Evolutionary conservation across 306 rosid genomes (phyloP).

Genomic region (Ormosia semicastrata): DNA sequence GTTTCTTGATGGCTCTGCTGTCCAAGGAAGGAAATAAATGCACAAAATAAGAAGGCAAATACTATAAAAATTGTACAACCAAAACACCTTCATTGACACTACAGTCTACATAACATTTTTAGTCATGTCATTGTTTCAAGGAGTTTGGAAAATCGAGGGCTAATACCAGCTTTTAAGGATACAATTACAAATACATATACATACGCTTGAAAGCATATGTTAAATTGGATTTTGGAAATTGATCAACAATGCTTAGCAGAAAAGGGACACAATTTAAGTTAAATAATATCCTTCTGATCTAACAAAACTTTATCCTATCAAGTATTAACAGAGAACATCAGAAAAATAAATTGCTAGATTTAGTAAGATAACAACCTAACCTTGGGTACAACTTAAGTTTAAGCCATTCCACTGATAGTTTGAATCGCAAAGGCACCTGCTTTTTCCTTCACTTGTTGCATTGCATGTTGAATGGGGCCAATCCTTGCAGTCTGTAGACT

Average conservation of each 20-base stretch:
- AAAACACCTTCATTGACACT: not conserved
- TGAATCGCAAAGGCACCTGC: constrained; percentile 35
- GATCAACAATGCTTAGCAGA: not conserved
- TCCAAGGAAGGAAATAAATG: not conserved
- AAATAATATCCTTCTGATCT: no score
- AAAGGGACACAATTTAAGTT: not conserved
- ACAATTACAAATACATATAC: not conserved
- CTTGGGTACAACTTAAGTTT: constrained; percentile 21
- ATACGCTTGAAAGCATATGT: not conserved
- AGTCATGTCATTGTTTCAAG: not conserved
- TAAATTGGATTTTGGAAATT: no score
- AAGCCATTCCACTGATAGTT: constrained; percentile 23
- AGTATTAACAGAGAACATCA: not conserved
- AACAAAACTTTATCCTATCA: not conserved
- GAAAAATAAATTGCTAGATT: not conserved
- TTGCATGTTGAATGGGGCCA: constrained; percentile 47
- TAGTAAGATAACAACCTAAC: not conserved
- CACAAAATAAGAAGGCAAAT: not conserved
- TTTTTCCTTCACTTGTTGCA: not conserved
- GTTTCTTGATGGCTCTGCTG: not conserved
- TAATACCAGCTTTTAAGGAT: not conserved
- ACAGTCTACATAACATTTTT: not conserved
- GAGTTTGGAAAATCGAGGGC: not conserved
- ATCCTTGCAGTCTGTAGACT: not conserved
- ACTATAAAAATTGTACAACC: not conserved